Evolutionary conservation across 2,329 filamentous ascomycete genomes (phyloP).

Genomic region (Cordyceps militaris): DNA sequence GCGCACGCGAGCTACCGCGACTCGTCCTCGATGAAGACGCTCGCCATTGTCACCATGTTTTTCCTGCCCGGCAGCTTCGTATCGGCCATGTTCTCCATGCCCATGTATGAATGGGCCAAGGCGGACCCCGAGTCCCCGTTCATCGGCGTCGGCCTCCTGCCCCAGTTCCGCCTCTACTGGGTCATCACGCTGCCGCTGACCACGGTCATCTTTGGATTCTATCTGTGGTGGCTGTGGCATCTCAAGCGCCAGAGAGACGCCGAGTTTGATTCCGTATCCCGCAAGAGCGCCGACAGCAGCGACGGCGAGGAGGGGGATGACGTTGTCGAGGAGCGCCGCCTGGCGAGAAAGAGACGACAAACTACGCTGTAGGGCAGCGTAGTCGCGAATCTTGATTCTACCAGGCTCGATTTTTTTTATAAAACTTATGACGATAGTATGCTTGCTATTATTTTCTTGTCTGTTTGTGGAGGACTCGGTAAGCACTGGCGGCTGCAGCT

Average conservation of each 20-base stretch:
- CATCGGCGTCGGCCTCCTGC: conserved; percentile 26
- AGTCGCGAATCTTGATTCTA: neutral
- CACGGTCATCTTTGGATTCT: conserved; percentile 27
- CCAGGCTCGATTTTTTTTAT: neutral
- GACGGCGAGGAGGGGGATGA: neutral
- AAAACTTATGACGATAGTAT: neutral
- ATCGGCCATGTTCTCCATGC: conserved; percentile 34
- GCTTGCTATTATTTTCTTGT: neutral
- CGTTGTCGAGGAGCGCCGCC: neutral
- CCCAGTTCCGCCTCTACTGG: conserved; percentile 35
- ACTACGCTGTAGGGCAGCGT: neutral
- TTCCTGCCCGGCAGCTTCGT: conserved; percentile 37
- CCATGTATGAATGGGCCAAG: conserved; percentile 27
- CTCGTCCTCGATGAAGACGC: conserved; percentile 37
- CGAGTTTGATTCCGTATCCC: neutral
- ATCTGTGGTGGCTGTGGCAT: conserved; percentile 27
- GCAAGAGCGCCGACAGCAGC: neutral
- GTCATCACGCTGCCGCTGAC: conserved; percentile 34
- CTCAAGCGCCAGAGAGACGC: conserved; percentile 20
- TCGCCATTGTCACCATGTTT: conserved; percentile 37
- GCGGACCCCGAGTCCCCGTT: conserved; percentile 15
- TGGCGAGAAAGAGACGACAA: conserved; percentile 7
- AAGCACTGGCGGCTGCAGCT: neutral
- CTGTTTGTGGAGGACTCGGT: neutral
- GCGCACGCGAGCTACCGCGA: conserved; percentile 32